Percentiles rank a stretch among this genome's conserved stretches.
These are phyloP conservation scores for Saussurea involucrata DNA, from an alignment of 129 eudicot genomes.

Conservation along the genomic window DNA sequence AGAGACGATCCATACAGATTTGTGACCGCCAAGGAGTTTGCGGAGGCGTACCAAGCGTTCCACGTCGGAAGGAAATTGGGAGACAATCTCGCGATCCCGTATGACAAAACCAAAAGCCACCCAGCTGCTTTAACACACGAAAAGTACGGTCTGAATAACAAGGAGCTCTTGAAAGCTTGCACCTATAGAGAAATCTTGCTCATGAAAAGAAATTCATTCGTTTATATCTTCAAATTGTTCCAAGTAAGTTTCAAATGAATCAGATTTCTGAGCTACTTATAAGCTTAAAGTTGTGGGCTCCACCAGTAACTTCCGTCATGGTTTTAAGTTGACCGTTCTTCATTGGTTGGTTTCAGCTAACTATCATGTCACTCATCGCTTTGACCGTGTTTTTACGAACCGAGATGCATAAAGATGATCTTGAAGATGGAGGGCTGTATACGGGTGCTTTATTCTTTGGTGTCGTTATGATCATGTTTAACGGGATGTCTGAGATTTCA, in stretches of 20 bases:
- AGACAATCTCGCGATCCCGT: constrained; percentile 40
- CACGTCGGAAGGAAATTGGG: constrained; percentile 41
- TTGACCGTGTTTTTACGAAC: constrained; percentile 70
- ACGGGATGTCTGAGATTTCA: constrained; percentile 70
- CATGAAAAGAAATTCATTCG: constrained; percentile 69
- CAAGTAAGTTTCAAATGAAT: constrained; percentile 35
- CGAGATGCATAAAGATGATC: constrained; percentile 38
- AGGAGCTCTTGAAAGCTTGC: constrained; percentile 56
- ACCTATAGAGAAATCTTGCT: constrained; percentile 49
- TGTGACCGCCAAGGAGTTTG: constrained; percentile 50
- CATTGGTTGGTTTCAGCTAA: constrained; percentile 37
- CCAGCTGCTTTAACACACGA: constrained; percentile 67
- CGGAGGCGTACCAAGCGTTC: constrained; percentile 57
- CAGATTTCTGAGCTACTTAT: too few species aligned
- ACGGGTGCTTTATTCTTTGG: constrained; percentile 49
- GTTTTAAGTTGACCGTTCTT: neutral
- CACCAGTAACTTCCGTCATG: neutral
- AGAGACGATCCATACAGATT: constrained; percentile 50
- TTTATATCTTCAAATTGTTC: constrained; percentile 41
- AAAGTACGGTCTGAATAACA: constrained; percentile 47
- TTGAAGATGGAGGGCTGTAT: constrained; percentile 44
- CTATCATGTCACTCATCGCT: constrained; percentile 35
- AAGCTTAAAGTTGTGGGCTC: neutral
- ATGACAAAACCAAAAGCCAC: constrained; percentile 55
- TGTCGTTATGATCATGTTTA: constrained; percentile 39